Evolutionary conservation across 2,329 filamentous ascomycete species (phyloP), one percentile per base, ranked within the genome.

Genomic region (Plenodomus tracheiphilus): DNA sequence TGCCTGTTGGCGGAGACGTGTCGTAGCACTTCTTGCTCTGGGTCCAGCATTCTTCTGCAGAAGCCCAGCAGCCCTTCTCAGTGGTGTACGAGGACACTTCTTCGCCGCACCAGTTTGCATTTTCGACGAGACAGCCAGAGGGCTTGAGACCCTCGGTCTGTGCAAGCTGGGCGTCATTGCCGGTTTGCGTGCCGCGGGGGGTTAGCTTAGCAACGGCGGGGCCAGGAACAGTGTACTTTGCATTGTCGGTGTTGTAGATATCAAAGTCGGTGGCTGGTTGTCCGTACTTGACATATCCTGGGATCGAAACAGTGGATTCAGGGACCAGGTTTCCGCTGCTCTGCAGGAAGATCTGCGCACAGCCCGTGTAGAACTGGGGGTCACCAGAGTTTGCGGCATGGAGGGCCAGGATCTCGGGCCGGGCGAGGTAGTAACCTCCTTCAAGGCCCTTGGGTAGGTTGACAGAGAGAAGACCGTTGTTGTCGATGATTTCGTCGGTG

Each of bases 361-460:
- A 91, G 43, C 85, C 84, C 43, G 81, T 75, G 68, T 88, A 91
- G 73, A 88, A 88, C 69, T 91, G 87, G n/a, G 88, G 70, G 44
- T 70, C 66, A 8, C 73, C 75, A 22, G 77, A 72, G 51, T 78
- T 71, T 8, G 84, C 85, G 41, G 83, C 74, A 60, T 91, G 87
- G 32, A 91, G 79, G 1, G 87, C 84, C 20, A 91, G 75, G 9
- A 89, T 71, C 73, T 91, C 88, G 0, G 85, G 81, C 10, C 88
- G 82, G 32, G 86, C 80, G n/a, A 91, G 81, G 68, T 90, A 91
- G 69, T 85, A 81, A 1, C 88, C 87, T 0, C 79, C 75, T 2
- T 83, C 78, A 11, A 92, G 77, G 32, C 80, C 81, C 1, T 73
- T 62, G 7, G 88, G 87, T 2, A 91, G 75, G 17, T 77, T 73